Evolutionary conservation across 441 rosid genomes (phyloP).

Genomic region (Erysimum cheiri): DNA sequence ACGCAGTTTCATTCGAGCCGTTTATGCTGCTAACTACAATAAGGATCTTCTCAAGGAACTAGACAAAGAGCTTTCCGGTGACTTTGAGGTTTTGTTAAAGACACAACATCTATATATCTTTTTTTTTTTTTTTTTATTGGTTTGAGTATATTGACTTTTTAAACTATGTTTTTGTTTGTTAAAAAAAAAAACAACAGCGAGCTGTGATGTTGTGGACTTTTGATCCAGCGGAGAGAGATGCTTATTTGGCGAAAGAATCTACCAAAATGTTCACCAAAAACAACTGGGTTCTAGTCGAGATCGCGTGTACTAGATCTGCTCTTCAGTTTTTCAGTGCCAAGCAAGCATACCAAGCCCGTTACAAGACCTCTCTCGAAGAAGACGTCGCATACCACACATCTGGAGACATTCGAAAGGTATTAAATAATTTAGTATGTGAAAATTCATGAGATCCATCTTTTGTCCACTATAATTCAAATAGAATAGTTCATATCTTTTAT

Average conservation of each 20-base stretch:
- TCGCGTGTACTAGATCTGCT: conserved; percentile 80
- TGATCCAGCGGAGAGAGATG: conserved; percentile 82
- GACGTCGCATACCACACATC: conserved; percentile 87
- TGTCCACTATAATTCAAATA: neutral
- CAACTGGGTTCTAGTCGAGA: conserved; percentile 81
- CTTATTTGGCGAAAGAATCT: conserved; percentile 73
- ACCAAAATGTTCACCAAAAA: conserved; percentile 72
- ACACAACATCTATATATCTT: neutral
- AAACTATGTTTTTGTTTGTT: neutral
- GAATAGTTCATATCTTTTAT: neutral
- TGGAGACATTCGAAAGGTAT: conserved; percentile 85
- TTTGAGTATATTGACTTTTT: neutral
- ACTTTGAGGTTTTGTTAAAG: conserved; percentile 66
- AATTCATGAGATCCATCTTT: neutral
- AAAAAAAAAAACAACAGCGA: conserved; percentile 47
- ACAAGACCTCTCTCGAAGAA: conserved; percentile 87
- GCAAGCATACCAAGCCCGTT: conserved; percentile 82
- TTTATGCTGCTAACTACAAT: conserved; percentile 65
- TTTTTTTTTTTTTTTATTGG: neutral
- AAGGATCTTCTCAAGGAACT: conserved; percentile 75
- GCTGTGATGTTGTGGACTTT: conserved; percentile 71
- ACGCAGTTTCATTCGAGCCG: conserved; percentile 62
- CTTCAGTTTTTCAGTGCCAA: conserved; percentile 59
- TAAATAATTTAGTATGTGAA: neutral
- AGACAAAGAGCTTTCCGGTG: conserved; percentile 77